Evolutionary conservation across 192 early-diverging fungal genomes (phyloP).

Genomic region (Coemansia sp.): DNA sequence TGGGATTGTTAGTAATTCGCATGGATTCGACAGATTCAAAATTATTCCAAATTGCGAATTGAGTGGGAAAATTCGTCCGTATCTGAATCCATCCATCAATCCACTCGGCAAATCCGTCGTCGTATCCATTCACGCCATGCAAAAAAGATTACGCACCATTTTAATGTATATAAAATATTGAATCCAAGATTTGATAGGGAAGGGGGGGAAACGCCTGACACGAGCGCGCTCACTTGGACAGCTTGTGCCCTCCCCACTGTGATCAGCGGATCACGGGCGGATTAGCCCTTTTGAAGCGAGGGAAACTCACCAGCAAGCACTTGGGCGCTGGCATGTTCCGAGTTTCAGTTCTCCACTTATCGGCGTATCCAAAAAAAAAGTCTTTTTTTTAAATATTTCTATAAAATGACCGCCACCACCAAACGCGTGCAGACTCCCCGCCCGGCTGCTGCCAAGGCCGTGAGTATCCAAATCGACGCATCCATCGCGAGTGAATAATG

Average conservation of each 20-base stretch:
- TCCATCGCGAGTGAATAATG: conserved; percentile 18
- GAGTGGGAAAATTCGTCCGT: background rate
- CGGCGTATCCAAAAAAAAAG: conserved; percentile 19
- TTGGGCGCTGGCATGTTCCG: background rate
- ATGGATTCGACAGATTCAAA: background rate
- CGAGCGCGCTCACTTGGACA: background rate
- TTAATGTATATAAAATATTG: conserved; percentile 21
- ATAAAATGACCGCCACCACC: conserved; percentile 54
- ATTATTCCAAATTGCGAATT: background rate
- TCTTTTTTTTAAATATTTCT: background rate
- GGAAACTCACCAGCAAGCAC: background rate
- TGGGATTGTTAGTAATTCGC: background rate
- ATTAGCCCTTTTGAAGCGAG: background rate
- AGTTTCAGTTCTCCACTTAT: background rate
- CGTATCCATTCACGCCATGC: conserved; percentile 21
- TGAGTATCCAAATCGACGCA: conserved; percentile 21
- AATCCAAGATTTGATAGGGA: conserved; percentile 28
- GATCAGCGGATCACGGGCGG: background rate
- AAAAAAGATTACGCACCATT: conserved; percentile 49
- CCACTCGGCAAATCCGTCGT: background rate
- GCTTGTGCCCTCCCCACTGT: background rate
- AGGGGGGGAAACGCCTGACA: background rate
- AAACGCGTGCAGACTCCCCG: conserved; percentile 44
- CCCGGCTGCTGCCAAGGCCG: conserved; percentile 38
- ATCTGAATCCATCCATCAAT: conserved; percentile 12